Conservation (phyloP, 305 asterid genomes). For the Rubia occidens region DNA sequence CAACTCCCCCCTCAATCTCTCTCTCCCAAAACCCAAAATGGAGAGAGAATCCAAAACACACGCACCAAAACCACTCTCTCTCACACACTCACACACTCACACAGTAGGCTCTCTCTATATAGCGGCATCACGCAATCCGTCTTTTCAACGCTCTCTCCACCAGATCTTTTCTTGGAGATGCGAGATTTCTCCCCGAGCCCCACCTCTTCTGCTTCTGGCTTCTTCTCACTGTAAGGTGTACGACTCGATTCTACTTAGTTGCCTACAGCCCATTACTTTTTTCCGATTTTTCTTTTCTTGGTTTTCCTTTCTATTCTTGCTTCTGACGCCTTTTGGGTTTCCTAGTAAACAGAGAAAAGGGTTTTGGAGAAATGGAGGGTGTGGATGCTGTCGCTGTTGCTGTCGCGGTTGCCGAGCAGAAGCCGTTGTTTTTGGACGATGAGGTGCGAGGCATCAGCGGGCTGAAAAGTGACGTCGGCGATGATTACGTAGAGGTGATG, state of each 20-base stretch:
- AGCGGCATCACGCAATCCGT: slow-evolving; percentile 10
- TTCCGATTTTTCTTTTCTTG: slow-evolving; percentile 8
- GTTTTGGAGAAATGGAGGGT: slow-evolving; percentile 12
- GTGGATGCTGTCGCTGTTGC: background rate
- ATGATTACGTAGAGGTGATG: slow-evolving; percentile 44
- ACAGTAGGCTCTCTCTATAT: slow-evolving; percentile 10
- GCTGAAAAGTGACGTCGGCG: slow-evolving; percentile 20
- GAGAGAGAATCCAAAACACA: slow-evolving; percentile 9
- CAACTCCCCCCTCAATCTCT: background rate
- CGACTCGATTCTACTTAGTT: slow-evolving; percentile 6
- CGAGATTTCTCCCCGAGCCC: slow-evolving; percentile 17
- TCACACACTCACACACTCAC: slow-evolving; percentile 5
- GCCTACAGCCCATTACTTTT: slow-evolving; percentile 15
- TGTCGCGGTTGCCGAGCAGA: slow-evolving; percentile 1
- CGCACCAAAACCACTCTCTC: background rate
- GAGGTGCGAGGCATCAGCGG: slow-evolving; percentile 27
- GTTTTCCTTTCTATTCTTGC: slow-evolving; percentile 11
- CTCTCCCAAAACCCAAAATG: background rate
- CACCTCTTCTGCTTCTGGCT: background rate
- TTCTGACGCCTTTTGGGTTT: slow-evolving; percentile 14
- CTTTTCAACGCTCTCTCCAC: slow-evolving; percentile 25
- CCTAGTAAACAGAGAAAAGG: slow-evolving; percentile 1
- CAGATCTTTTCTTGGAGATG: slow-evolving; percentile 29
- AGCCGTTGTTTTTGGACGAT: slow-evolving; percentile 21
- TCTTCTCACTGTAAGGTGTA: slow-evolving; percentile 3